These are phyloP conservation scores for Calophaca sinica DNA, from an alignment of 306 rosid species.

Conservation along the genomic window DNA sequence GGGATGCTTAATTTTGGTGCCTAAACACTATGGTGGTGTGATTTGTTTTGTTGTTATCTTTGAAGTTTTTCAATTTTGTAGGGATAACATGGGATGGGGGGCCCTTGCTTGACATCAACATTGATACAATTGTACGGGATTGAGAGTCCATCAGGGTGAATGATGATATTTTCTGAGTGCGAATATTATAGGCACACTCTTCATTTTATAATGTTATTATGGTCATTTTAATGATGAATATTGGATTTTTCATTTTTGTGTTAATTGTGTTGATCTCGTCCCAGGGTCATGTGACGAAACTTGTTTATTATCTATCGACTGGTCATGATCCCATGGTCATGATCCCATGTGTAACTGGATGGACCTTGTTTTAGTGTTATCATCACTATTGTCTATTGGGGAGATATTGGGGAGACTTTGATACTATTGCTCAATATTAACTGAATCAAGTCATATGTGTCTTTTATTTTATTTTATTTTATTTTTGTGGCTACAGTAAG, in stretches of 20 bases:
- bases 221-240: constrained; percentile 37
- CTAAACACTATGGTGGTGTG: not conserved
- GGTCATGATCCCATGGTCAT: too few relatives aligned
- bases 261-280: not conserved
- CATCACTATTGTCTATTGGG: too few relatives aligned
- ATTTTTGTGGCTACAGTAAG: too few relatives aligned
- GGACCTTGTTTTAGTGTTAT: too few relatives aligned
- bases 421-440: too few relatives aligned
- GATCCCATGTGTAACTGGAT: too few relatives aligned
- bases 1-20: not conserved
- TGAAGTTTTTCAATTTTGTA: constrained; percentile 14
- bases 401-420: too few relatives aligned
- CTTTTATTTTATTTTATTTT: too few relatives aligned
- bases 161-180: constrained; percentile 8
- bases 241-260: not conserved
- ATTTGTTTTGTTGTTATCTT: constrained; percentile 27
- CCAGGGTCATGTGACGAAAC: too few relatives aligned
- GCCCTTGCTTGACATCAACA: constrained; percentile 33
- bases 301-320: too few relatives aligned
- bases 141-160: not conserved
- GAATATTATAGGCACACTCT: constrained; percentile 28
- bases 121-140: constrained; percentile 28
- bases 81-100: constrained; percentile 43
- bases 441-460: too few relatives aligned
- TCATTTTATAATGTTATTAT: constrained; percentile 14